Conservation (phyloP, 1,284 basidiomycete genomes). For the Pterula multifida region DNA sequence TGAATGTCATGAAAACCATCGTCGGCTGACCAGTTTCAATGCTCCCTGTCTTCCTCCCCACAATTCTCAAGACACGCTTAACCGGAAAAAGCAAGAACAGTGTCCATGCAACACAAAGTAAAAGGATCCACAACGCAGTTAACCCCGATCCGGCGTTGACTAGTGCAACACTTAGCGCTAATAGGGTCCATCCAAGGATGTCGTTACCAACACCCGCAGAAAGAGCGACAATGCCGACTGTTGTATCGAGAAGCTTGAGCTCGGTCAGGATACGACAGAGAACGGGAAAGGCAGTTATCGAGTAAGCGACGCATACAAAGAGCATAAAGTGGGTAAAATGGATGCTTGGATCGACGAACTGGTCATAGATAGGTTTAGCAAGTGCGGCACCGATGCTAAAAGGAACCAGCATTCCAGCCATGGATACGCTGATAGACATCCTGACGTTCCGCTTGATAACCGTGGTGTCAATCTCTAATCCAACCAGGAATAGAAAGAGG, state of each 20-base stretch:
- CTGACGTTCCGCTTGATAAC: constrained; percentile 45
- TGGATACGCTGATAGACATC: constrained; percentile 31
- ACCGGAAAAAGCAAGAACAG: constrained; percentile 70
- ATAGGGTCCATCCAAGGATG: constrained; percentile 64
- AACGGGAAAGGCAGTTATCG: constrained; percentile 91
- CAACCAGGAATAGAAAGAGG: constrained; percentile 87
- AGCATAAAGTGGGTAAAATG: constrained; percentile 84
- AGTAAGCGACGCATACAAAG: constrained; percentile 85
- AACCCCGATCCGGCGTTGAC: constrained; percentile 73
- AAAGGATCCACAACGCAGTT: constrained; percentile 73
- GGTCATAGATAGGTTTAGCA: constrained; percentile 68
- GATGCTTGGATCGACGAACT: constrained; percentile 59
- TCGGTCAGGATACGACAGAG: constrained; percentile 83
- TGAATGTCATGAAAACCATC: constrained; percentile 68
- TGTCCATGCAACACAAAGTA: constrained; percentile 74
- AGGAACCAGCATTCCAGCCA: constrained; percentile 67
- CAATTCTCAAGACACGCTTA: constrained; percentile 50
- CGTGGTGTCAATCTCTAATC: constrained; percentile 45
- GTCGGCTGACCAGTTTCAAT: constrained; percentile 68
- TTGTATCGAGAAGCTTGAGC: constrained; percentile 79
- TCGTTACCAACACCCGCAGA: constrained; percentile 93
- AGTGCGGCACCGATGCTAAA: constrained; percentile 82
- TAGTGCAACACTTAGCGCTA: constrained; percentile 82
- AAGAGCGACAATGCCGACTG: constrained; percentile 87
- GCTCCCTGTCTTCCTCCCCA: constrained; percentile 71